These are phyloP conservation scores for Stemphylium lycopersici DNA, from an alignment of 2,329 filamentous ascomycete genomes.

Conservation along the genomic window DNA sequence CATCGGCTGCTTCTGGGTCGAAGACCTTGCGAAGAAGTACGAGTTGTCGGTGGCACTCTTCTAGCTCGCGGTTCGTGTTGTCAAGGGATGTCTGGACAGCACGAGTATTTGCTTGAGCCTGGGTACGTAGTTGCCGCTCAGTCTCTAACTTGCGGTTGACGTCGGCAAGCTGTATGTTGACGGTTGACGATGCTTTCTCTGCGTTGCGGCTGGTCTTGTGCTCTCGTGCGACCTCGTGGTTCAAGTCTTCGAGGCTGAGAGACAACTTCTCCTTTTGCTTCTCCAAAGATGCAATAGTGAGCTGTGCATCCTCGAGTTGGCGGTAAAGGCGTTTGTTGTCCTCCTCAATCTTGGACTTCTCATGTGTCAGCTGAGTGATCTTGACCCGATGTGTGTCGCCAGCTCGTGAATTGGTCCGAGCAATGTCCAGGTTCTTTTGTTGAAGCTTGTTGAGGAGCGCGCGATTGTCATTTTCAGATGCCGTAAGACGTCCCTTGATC, in stretches of 20 bases:
- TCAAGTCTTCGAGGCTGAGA: slow-evolving; percentile 86
- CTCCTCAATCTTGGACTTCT: slow-evolving; percentile 83
- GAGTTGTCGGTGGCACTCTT: slow-evolving; percentile 79
- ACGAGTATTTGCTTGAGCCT: slow-evolving; percentile 84
- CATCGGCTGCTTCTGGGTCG: slow-evolving; percentile 73
- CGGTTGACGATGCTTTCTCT: slow-evolving; percentile 82
- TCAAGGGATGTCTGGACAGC: slow-evolving; percentile 81
- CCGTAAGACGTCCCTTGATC: slow-evolving; percentile 84
- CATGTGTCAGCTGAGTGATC: slow-evolving; percentile 75
- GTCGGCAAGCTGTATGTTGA: slow-evolving; percentile 84
- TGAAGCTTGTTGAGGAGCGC: slow-evolving; percentile 96
- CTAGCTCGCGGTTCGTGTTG: slow-evolving; percentile 78
- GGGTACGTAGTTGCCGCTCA: slow-evolving; percentile 81
- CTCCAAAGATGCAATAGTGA: slow-evolving; percentile 81
- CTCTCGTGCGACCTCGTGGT: slow-evolving; percentile 88
- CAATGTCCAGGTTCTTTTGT: slow-evolving; percentile 96
- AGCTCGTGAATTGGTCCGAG: slow-evolving; percentile 83
- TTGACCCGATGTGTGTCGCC: slow-evolving; percentile 83
- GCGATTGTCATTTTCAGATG: slow-evolving; percentile 95
- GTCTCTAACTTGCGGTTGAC: slow-evolving; percentile 88
- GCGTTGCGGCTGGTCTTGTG: slow-evolving; percentile 88
- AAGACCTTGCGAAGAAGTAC: slow-evolving; percentile 85
- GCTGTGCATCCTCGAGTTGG: slow-evolving; percentile 83
- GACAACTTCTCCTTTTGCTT: slow-evolving; percentile 95
- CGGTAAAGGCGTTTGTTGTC: slow-evolving; percentile 80